Conservation (phyloP, 1,284 basidiomycete species). For the Ustilago trichophora region DNA sequence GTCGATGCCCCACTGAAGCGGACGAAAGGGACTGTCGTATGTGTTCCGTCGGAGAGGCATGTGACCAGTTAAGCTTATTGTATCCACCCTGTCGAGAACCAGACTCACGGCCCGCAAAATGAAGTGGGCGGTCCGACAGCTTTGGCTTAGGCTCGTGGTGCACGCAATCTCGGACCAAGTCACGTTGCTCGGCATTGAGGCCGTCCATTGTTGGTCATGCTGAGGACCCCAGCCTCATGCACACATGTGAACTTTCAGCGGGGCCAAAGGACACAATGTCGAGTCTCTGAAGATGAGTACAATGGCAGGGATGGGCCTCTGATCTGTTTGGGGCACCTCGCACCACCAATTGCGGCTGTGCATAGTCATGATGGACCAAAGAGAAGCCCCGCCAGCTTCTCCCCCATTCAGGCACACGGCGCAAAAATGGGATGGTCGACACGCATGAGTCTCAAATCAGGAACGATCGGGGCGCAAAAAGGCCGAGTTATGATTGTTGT, state of each 20-base stretch:
- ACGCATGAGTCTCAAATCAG: no score
- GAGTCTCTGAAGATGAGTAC: no score
- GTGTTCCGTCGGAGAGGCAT: constrained; percentile 1
- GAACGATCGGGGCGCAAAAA: background rate
- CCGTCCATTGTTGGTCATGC: background rate
- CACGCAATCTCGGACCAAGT: background rate
- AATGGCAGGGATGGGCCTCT: no score
- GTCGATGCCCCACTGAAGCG: background rate
- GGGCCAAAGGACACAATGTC: no score
- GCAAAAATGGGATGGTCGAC: no score
- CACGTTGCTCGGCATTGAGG: background rate
- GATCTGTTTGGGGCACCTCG: no score
- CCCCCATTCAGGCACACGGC: no score
- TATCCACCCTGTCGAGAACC: no score
- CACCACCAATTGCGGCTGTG: no score
- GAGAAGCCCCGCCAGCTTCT: no score
- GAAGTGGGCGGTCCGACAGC: constrained; percentile 6
- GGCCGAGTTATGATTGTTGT: background rate
- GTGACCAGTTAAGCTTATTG: background rate
- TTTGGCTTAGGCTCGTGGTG: background rate
- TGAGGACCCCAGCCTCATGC: background rate
- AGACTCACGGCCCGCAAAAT: background rate
- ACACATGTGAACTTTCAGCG: constrained; percentile 1
- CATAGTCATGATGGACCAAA: no score
- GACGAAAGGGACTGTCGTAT: background rate